These are phyloP conservation scores for Podaxis sp. DNA, from an alignment of 768 basidiomycete species.

Conservation along the genomic window DNA sequence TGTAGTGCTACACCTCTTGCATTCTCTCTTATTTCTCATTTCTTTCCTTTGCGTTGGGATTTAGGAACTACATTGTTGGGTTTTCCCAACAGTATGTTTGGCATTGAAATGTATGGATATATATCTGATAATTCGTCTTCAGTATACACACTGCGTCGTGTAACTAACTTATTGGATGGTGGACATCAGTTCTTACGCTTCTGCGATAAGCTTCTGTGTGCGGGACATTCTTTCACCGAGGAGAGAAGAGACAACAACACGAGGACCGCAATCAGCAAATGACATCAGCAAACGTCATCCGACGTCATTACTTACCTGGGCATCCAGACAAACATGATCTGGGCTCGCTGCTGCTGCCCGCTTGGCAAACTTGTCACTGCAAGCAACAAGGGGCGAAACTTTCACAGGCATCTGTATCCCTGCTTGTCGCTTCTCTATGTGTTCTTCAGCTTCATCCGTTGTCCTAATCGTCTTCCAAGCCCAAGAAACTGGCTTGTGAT, in stretches of 20 bases:
- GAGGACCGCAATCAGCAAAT: not conserved
- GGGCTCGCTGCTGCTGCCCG: too few species aligned
- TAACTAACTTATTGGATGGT: slow-evolving; percentile 9
- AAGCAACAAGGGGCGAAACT: too few species aligned
- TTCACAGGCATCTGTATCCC: too few species aligned
- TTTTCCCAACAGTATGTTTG: not conserved
- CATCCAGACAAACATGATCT: not conserved
- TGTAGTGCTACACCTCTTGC: slow-evolving; percentile 7
- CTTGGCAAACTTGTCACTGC: too few species aligned
- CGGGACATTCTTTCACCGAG: not conserved
- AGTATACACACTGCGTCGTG: not conserved
- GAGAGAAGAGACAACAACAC: not conserved
- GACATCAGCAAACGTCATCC: not conserved
- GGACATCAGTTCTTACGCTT: not conserved
- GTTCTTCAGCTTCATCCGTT: too few species aligned
- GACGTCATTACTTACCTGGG: not conserved
- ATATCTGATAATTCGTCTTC: not conserved
- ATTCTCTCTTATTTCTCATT: not conserved
- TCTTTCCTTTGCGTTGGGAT: slow-evolving; percentile 2
- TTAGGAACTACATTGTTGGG: not conserved
- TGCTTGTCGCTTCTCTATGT: too few species aligned
- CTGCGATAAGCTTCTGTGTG: not conserved
- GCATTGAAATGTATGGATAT: not conserved
- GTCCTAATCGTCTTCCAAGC: too few species aligned
- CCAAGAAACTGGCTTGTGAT: too few species aligned